Base-by-base conservation (phyloP, 441 rosid genomes). In the Populus hybrid region DNA sequence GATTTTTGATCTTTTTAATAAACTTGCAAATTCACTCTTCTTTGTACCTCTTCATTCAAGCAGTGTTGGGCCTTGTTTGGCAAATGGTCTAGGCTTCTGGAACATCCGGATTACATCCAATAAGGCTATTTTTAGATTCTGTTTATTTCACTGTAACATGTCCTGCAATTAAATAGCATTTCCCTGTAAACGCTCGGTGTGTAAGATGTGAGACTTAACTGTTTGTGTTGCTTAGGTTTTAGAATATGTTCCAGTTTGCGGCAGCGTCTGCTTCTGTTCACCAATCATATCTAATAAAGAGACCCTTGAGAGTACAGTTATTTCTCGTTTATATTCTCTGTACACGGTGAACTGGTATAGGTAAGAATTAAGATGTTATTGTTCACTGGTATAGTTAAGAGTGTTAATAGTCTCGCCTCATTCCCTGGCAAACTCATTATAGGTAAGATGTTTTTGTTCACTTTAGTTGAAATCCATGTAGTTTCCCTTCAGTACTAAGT, bases 1-100 rank as follows among this genome's bases (percentile, higher is more conserved):
- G 75, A 61, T 77, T 80, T 80, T 67, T 56, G 71, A n/a, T 71
- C 40, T 42, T 56, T 21, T 40, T 84, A 81, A 82, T 82, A 86
- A 81, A 28, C 67, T 74, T 79, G 78, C 78, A 11, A 84, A 82
- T 77, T 76, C 64, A 77, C 73, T 42, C 66, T 66, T 73, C 56
- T 53, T 67, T 80, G 40, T 36, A 69, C 69, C 24, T 71, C 24
- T n/a, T 63, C 73, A 40, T 83, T 61, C 26, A 76, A 80, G 69
- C 84, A 21, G 78, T 77, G 81, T 65, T 36, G 45, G 69, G 16
- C 50, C 67, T 28, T 26, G 73, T 33, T 71, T 23, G 64, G 38
- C 69, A 31, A 68, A 68, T 53, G 73, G 70, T 76, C 2, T 74
- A 67, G 53, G 53, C 79, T 78, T 66, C 56, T 26, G 76, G 78